A percentile compares a stretch with the other conserved stretches of the same genome.
phyloP scores from a whole-genome alignment of 805 yeast species.

The Priceomyces carsonii region DNA sequence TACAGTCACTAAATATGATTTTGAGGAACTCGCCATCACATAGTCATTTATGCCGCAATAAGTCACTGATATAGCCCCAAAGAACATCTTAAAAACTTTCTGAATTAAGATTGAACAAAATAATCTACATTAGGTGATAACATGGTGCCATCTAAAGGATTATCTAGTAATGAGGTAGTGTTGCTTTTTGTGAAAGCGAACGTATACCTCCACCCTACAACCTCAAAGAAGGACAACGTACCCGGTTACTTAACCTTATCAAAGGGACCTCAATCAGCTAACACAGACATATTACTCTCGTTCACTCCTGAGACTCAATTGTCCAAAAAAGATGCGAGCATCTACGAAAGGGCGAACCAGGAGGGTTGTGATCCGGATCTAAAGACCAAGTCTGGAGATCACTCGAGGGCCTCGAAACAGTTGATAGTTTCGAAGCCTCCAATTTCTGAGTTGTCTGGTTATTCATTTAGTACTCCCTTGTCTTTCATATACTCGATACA shows the following conservation, averaged over 20 bases:
- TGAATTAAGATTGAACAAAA: too few relatives aligned
- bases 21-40: too few relatives aligned
- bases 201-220: slow-evolving; percentile 83
- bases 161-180: slow-evolving; percentile 43
- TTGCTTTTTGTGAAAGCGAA: slow-evolving; percentile 60
- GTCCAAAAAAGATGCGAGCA: slow-evolving; percentile 43
- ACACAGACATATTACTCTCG: slow-evolving; percentile 60
- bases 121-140: too few relatives aligned
- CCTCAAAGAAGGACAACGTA: slow-evolving; percentile 71
- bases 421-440: slow-evolving; percentile 52
- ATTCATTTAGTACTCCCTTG: slow-evolving; percentile 66
- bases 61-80: too few relatives aligned
- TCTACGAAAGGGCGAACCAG: slow-evolving; percentile 50
- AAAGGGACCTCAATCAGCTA: slow-evolving; percentile 49
- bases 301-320: slow-evolving; percentile 65
- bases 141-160: too few relatives aligned
- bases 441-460: slow-evolving; percentile 53
- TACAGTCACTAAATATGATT: too few relatives aligned
- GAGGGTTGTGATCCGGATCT: slow-evolving; percentile 14
- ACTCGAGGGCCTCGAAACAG: not conserved
- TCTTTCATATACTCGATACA: slow-evolving; percentile 74
- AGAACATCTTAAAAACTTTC: too few relatives aligned
- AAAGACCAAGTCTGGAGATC: not conserved
- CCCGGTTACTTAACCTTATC: slow-evolving; percentile 74
- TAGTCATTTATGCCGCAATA: not conserved